phyloP scores from a whole-genome alignment of 768 basidiomycete species.

The Auricularia heimuer region DNA sequence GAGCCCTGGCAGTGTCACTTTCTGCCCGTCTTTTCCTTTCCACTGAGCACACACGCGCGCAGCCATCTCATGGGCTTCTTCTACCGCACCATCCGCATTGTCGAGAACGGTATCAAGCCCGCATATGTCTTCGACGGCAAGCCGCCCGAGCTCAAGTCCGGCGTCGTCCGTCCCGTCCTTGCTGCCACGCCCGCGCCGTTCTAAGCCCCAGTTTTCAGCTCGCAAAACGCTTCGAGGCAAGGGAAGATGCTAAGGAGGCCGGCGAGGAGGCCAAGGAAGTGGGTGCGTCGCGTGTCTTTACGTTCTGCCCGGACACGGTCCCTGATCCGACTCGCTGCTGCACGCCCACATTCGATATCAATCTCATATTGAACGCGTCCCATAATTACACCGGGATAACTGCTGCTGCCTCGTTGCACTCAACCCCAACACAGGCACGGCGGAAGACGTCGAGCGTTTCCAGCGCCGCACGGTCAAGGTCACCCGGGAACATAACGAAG shows the following conservation, averaged over 20 bases:
- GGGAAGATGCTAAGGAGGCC: constrained; percentile 89
- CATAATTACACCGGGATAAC: neutral
- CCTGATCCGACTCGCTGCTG: neutral
- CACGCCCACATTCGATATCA: neutral
- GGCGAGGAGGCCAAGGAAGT: constrained; percentile 96
- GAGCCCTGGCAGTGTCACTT: neutral
- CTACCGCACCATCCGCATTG: constrained; percentile 93
- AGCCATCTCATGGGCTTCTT: constrained; percentile 98
- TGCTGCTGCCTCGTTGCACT: neutral
- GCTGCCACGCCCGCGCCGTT: neutral
- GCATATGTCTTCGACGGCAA: constrained; percentile 98
- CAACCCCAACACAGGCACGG: constrained; percentile 42
- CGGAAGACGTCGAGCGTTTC: constrained; percentile 87
- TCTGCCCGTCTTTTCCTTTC: neutral
- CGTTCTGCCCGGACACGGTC: neutral
- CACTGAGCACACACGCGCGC: neutral
- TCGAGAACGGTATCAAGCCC: constrained; percentile 97
- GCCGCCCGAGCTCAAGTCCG: constrained; percentile 93
- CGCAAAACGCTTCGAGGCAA: constrained; percentile 86
- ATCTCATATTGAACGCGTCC: neutral
- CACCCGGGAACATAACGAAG: constrained; percentile 92
- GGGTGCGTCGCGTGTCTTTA: constrained; percentile 29
- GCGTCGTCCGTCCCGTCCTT: constrained; percentile 62
- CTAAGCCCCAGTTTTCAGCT: constrained; percentile 41
- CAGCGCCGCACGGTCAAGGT: constrained; percentile 88